These are phyloP conservation scores for Elaeis oleifera DNA, from an alignment of 202 grass and related monocot genomes.

Conservation along the genomic window DNA sequence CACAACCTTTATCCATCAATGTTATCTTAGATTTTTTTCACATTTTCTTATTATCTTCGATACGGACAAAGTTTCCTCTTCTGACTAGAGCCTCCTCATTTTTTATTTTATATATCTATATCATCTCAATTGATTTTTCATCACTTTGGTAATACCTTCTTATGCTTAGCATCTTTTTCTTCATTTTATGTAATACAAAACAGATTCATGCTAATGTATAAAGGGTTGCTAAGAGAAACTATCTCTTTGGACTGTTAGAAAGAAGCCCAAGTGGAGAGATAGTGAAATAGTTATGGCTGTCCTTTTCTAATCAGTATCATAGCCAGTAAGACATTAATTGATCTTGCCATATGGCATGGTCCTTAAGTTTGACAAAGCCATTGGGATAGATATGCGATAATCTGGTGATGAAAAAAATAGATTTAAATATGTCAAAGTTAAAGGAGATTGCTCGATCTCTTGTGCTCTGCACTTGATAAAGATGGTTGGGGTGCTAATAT, in stretches of 20 bases:
- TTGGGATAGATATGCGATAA: constrained; percentile 41
- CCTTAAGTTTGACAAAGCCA: constrained; percentile 59
- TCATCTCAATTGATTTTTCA: no score
- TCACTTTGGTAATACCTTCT: no score
- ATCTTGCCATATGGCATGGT: constrained; percentile 72
- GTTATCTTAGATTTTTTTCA: no score
- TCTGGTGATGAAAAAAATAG: constrained; percentile 31
- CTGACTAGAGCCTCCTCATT: no score
- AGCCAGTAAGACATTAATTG: constrained; percentile 66
- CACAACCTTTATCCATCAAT: no score
- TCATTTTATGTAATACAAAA: constrained; percentile 41
- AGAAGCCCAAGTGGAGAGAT: constrained; percentile 53
- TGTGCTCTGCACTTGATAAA: constrained; percentile 61
- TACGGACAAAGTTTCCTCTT: no score
- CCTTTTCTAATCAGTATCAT: constrained; percentile 66
- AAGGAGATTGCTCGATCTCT: constrained; percentile 54
- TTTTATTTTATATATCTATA: no score
- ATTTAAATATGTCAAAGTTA: constrained; percentile 53
- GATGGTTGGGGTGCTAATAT: constrained; percentile 39
- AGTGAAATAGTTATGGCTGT: constrained; percentile 52
- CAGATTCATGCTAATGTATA: constrained; percentile 70
- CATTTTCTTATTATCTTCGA: no score
- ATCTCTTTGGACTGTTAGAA: constrained; percentile 66
- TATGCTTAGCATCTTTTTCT: constrained; percentile 7
- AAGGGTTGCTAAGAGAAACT: constrained; percentile 58